Conservation (phyloP, 208 protist species). For the Acanthamoeba royreba region DNA sequence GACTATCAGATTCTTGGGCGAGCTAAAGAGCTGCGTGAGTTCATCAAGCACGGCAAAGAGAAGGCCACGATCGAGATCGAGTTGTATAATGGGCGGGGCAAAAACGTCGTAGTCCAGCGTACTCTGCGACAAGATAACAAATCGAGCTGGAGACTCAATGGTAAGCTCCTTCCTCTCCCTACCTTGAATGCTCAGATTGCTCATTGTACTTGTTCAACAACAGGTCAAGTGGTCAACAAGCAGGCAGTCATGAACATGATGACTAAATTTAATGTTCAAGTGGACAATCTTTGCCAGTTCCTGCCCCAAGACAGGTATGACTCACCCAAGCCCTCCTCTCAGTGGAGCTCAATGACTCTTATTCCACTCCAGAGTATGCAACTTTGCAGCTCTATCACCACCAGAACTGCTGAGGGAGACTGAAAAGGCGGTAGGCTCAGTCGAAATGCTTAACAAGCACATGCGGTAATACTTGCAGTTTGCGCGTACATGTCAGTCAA, state of each 20-base stretch:
- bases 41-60: conserved; percentile 66
- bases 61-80: conserved; percentile 74
- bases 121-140: background rate
- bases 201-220: background rate
- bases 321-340: too few relatives aligned
- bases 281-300: conserved; percentile 81
- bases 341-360: background rate
- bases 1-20: conserved; percentile 68
- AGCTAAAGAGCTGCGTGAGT: conserved; percentile 66
- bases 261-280: conserved; percentile 68
- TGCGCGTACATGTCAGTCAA: too few relatives aligned
- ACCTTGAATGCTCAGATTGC: too few relatives aligned
- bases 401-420: conserved; percentile 64
- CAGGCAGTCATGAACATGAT: conserved; percentile 56
- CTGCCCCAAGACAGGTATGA: conserved; percentile 69
- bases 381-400: conserved; percentile 60
- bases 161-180: background rate
- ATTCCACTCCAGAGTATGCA: conserved; percentile 47
- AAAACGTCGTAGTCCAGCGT: background rate
- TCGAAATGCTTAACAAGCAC: conserved; percentile 46
- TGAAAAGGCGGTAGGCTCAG: conserved; percentile 62
- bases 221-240: background rate
- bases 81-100: conserved; percentile 33
- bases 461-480: background rate
- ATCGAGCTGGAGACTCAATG: background rate